These are phyloP conservation scores for Vaccinium macrocarpon DNA, from an alignment of 148 eudicot species.

Conservation along the genomic window DNA sequence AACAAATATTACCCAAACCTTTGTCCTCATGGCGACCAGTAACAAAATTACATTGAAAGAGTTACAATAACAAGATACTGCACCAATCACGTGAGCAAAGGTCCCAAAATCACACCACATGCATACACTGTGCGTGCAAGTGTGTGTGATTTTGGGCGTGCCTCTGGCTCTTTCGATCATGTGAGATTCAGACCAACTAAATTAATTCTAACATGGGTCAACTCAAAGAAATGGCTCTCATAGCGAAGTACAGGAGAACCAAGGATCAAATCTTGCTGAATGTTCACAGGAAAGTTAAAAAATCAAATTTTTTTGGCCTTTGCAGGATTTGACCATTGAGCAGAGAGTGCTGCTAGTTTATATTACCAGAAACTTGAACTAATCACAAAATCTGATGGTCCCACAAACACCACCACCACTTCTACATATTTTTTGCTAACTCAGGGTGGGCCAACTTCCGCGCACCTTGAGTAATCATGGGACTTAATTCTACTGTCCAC, in stretches of 20 bases:
- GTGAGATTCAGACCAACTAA: not conserved
- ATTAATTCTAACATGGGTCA: not conserved
- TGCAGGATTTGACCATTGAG: not conserved
- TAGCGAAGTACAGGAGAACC: not conserved
- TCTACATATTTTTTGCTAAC: not conserved
- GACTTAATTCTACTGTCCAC: too few species aligned
- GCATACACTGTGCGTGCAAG: too few species aligned
- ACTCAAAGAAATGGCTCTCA: too few species aligned
- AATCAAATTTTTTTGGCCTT: not conserved
- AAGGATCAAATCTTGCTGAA: not conserved
- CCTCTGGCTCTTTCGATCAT: not conserved
- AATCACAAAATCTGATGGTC: slow-evolving; percentile 18
- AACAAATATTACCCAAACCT: not conserved
- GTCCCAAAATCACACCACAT: too few species aligned
- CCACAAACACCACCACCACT: slow-evolving; percentile 25
- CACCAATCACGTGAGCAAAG: not conserved
- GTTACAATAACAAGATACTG: not conserved
- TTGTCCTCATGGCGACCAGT: not conserved
- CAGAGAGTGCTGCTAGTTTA: not conserved
- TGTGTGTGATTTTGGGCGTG: too few species aligned
- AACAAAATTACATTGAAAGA: not conserved
- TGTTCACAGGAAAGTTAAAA: not conserved
- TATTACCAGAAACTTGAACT: not conserved
- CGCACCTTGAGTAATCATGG: not conserved
- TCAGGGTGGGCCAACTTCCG: not conserved